phyloP scores from a whole-genome alignment of 148 eudicot genomes.

The Agrostemma githago region DNA sequence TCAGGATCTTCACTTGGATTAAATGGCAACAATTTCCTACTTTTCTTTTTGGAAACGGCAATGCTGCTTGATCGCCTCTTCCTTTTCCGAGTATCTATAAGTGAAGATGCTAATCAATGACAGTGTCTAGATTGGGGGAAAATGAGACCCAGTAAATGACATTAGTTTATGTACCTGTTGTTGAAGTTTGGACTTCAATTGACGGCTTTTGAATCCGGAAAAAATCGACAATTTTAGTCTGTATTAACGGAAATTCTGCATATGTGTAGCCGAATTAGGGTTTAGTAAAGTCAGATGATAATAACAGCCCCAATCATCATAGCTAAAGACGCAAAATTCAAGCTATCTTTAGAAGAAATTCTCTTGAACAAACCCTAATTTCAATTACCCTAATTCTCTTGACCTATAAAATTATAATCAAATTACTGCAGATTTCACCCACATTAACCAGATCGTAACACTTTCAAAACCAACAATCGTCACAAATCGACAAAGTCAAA shows the following conservation, averaged over 20 bases:
- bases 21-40: constrained; percentile 75
- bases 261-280: background rate
- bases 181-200: constrained; percentile 26
- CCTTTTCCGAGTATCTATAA: constrained; percentile 49
- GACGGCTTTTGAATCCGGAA: constrained; percentile 74
- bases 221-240: constrained; percentile 88
- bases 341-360: background rate
- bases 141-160: background rate
- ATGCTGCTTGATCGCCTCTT: constrained; percentile 49
- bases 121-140: background rate
- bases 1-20: constrained; percentile 60
- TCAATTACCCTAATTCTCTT: background rate
- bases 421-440: background rate
- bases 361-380: constrained; percentile 18
- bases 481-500: background rate
- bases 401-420: background rate
- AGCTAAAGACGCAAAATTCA: background rate
- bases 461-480: background rate
- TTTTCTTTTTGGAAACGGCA: constrained; percentile 61
- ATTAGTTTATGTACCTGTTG: constrained; percentile 42
- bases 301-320: background rate
- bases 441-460: background rate
- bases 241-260: constrained; percentile 76
- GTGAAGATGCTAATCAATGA: background rate
- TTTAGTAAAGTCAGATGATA: no score